A percentile compares a stretch with the other conserved stretches of the same genome.
Conservation (phyloP, 2,329 filamentous ascomycete species). For the Blumeria graminis region DNA sequence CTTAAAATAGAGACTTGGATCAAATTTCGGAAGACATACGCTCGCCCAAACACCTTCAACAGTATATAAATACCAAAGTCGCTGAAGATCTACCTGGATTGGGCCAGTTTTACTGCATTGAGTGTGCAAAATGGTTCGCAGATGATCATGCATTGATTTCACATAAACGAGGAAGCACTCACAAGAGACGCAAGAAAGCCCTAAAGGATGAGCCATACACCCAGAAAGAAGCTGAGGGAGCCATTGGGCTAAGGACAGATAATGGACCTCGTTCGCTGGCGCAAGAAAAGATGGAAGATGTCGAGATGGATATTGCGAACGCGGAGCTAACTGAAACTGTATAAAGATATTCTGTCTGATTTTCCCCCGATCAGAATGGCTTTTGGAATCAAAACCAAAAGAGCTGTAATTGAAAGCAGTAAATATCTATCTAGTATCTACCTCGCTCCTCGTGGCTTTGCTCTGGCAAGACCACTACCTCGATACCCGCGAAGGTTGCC, state of each 20-base stretch:
- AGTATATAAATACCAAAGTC: slow-evolving; percentile 57
- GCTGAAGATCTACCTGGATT: slow-evolving; percentile 71
- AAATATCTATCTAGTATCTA: slow-evolving; percentile 2
- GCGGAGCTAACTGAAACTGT: too few relatives aligned
- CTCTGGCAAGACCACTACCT: slow-evolving; percentile 15
- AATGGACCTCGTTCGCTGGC: slow-evolving; percentile 27
- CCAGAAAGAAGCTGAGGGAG: slow-evolving; percentile 67
- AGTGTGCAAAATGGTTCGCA: slow-evolving; percentile 95
- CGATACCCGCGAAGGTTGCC: slow-evolving; percentile 13
- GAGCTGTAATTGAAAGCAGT: too few relatives aligned
- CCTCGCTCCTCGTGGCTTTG: slow-evolving; percentile 12
- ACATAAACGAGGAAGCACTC: slow-evolving; percentile 71
- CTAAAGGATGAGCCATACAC: slow-evolving; percentile 67
- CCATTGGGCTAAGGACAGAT: slow-evolving; percentile 45
- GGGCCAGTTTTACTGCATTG: slow-evolving; percentile 66
- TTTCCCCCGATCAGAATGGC: too few relatives aligned
- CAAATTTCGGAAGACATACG: slow-evolving; percentile 68
- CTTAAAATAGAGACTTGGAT: slow-evolving; percentile 53
- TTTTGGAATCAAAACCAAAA: too few relatives aligned
- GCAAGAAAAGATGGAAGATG: slow-evolving; percentile 13
- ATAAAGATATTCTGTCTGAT: too few relatives aligned
- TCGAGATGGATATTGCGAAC: slow-evolving; percentile 20
- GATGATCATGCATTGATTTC: slow-evolving; percentile 48
- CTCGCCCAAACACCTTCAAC: slow-evolving; percentile 54
- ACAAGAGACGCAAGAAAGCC: slow-evolving; percentile 70